A percentile compares a stretch with the other conserved stretches of the same genome.
These are phyloP conservation scores for Trypanosoma mega DNA, from an alignment of 208 protist species.

Conservation along the genomic window DNA sequence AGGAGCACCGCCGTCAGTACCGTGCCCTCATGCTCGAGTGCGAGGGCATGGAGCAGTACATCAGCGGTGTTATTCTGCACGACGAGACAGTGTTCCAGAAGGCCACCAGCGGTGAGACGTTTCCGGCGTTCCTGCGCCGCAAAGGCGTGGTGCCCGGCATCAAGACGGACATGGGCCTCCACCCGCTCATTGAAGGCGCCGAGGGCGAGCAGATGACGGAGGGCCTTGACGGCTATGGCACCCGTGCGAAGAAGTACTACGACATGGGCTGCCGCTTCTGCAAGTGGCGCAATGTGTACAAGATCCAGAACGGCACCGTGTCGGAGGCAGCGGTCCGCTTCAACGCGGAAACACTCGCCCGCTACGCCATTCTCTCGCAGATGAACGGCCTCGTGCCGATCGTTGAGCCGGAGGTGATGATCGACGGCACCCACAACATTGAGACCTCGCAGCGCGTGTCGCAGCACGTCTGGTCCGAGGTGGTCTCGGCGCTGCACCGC, in stretches of 20 bases:
- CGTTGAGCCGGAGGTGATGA: conserved; percentile 97
- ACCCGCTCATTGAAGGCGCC: conserved; percentile 78
- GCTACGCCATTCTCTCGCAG: conserved; percentile 96
- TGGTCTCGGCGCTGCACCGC: conserved; percentile 81
- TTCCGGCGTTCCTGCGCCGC: conserved; percentile 80
- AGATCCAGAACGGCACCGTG: conserved; percentile 91
- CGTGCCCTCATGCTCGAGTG: conserved; percentile 89
- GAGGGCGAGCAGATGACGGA: conserved; percentile 93
- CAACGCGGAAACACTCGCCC: conserved; percentile 93
- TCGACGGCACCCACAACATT: conserved; percentile 95
- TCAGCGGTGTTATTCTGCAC: conserved; percentile 96
- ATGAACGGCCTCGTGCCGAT: conserved; percentile 96
- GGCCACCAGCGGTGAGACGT: conserved; percentile 76
- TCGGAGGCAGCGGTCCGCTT: conserved; percentile 88
- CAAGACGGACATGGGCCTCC: conserved; percentile 94
- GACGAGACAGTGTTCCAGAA: conserved; percentile 97
- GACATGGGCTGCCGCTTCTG: conserved; percentile 95
- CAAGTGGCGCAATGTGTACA: conserved; percentile 96
- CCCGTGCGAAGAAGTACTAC: conserved; percentile 93
- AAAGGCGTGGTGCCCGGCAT: conserved; percentile 93
- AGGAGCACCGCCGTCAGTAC: conserved; percentile 94
- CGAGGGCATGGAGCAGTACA: conserved; percentile 88
- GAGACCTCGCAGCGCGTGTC: conserved; percentile 83
- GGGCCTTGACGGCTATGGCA: conserved; percentile 93
- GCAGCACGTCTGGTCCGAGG: conserved; percentile 80